Percentiles rank a stretch among this genome's conserved stretches.
These are phyloP conservation scores for Alternaria atra DNA, from an alignment of 2,329 filamentous ascomycete species.

Conservation along the genomic window DNA sequence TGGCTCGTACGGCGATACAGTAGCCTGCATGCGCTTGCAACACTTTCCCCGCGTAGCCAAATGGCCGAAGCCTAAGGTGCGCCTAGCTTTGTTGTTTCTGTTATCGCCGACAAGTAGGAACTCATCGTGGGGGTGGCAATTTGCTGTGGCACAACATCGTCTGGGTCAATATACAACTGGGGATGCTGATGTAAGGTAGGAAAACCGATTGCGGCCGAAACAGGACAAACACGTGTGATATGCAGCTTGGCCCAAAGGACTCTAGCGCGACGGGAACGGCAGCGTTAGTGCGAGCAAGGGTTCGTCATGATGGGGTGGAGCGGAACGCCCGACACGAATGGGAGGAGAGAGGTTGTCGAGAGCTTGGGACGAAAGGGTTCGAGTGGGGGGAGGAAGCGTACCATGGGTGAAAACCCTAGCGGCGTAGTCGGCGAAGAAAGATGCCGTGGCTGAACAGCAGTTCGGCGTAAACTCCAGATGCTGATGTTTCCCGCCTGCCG, in stretches of 20 bases:
- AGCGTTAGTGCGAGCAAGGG: constrained; percentile 12
- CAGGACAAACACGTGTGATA: constrained; percentile 9
- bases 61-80: neutral
- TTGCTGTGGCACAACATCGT: neutral
- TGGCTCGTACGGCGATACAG: neutral
- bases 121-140: constrained; percentile 4
- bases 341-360: constrained; percentile 5
- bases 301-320: constrained; percentile 12
- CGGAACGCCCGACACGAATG: constrained; percentile 2
- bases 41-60: neutral
- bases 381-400: neutral
- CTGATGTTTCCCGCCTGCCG: constrained; percentile 12
- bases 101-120: neutral
- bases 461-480: neutral
- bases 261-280: constrained; percentile 19
- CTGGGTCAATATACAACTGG: neutral
- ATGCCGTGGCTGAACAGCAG: neutral
- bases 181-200: neutral
- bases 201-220: constrained; percentile 1
- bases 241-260: neutral
- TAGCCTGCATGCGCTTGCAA: neutral
- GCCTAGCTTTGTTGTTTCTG: neutral
- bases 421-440: neutral
- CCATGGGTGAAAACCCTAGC: neutral
- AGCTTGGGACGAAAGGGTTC: too few relatives aligned